These are phyloP conservation scores for Lindgomyces ingoldianus DNA, from an alignment of 495 filamentous ascomycete species.

Conservation along the genomic window DNA sequence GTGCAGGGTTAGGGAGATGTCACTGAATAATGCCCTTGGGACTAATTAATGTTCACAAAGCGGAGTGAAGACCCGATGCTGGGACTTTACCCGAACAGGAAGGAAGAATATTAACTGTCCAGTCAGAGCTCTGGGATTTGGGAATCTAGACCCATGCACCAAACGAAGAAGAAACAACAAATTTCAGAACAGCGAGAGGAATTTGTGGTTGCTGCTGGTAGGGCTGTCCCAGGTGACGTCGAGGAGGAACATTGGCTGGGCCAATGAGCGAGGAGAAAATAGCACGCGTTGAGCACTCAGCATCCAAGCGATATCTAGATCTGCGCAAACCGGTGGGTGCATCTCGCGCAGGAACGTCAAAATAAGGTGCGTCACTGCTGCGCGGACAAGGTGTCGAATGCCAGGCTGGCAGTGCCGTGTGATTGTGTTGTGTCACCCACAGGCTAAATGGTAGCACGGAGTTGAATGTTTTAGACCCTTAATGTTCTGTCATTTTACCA, in stretches of 20 bases:
- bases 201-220: not conserved
- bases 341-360: too few species aligned
- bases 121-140: not conserved
- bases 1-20: not conserved
- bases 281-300: not conserved
- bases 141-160: not conserved
- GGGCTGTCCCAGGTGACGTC: not conserved
- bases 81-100: not conserved
- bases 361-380: too few species aligned
- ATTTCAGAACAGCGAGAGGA: not conserved
- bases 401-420: too few species aligned
- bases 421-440: too few species aligned
- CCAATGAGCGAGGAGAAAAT: not conserved
- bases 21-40: not conserved
- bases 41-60: not conserved
- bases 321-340: not conserved
- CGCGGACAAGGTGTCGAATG: too few species aligned
- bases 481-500: too few species aligned
- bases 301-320: not conserved
- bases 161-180: not conserved
- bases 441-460: too few species aligned
- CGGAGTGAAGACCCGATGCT: too few species aligned
- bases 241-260: not conserved
- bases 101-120: not conserved
- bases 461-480: too few species aligned